These are phyloP conservation scores for Boletus subcaerulescens DNA, from an alignment of 768 basidiomycete genomes.

Conservation along the genomic window DNA sequence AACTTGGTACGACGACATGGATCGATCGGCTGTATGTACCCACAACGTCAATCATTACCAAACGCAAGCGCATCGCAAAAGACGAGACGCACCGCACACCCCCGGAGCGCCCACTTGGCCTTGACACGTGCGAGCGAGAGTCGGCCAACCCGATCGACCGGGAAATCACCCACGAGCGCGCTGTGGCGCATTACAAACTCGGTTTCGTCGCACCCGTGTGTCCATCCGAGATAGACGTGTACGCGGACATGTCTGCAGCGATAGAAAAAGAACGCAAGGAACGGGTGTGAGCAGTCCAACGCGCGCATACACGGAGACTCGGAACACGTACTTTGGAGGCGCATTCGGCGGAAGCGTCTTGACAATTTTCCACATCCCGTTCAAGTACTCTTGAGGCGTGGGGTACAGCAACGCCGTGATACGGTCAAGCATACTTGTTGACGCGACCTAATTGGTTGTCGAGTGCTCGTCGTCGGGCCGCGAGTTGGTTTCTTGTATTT, in stretches of 20 bases:
- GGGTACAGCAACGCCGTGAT: constrained; percentile 9
- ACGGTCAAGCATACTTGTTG: constrained; percentile 4
- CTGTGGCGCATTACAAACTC: constrained; percentile 27
- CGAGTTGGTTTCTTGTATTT: neutral
- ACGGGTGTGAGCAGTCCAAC: no score
- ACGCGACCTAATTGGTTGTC: no score
- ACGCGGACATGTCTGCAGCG: constrained; percentile 27
- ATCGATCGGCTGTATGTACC: constrained; percentile 17
- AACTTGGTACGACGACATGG: constrained; percentile 18
- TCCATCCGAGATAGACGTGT: constrained; percentile 31
- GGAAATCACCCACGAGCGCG: constrained; percentile 27
- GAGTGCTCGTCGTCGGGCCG: no score
- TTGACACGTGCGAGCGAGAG: constrained; percentile 16
- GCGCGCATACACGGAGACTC: no score
- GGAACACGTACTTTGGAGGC: constrained; percentile 14
- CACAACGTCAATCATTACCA: no score
- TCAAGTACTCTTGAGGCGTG: constrained; percentile 22
- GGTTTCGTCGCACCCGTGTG: constrained; percentile 27
- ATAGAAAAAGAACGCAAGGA: no score
- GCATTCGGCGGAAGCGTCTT: constrained; percentile 16
- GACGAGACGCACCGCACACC: constrained; percentile 16
- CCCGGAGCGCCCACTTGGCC: constrained; percentile 23
- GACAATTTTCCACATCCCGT: constrained; percentile 23
- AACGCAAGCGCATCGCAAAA: no score
- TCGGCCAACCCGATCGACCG: constrained; percentile 22